phyloP scores from a whole-genome alignment of 805 yeast species.

The Teunomyces atbi region DNA sequence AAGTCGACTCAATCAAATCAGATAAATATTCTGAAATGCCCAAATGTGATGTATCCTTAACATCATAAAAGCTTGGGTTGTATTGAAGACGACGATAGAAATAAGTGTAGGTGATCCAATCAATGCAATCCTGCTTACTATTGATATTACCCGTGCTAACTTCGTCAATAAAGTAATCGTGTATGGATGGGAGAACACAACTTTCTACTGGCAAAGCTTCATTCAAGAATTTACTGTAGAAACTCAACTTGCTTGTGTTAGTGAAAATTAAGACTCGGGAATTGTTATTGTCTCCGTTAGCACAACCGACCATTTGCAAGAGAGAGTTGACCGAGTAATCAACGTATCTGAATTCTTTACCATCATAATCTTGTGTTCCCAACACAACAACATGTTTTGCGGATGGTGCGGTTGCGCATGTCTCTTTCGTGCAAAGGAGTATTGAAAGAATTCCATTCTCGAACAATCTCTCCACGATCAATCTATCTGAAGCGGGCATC shows the following conservation, averaged over 20 bases:
- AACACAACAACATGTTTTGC: slow-evolving; percentile 59
- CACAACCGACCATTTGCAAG: slow-evolving; percentile 59
- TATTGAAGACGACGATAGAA: slow-evolving; percentile 76
- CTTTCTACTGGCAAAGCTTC: slow-evolving; percentile 87
- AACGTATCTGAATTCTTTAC: slow-evolving; percentile 64
- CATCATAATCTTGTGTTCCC: slow-evolving; percentile 73
- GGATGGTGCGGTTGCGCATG: slow-evolving; percentile 48
- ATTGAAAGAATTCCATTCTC: slow-evolving; percentile 50
- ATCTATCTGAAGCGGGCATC: slow-evolving; percentile 56
- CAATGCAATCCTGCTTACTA: slow-evolving; percentile 80
- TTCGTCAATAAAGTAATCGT: slow-evolving; percentile 71
- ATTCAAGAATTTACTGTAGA: slow-evolving; percentile 66
- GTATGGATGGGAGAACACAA: slow-evolving; percentile 52
- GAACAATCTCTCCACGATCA: slow-evolving; percentile 54
- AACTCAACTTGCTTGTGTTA: slow-evolving; percentile 50
- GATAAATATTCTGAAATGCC: slow-evolving; percentile 83
- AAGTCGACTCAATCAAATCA: slow-evolving; percentile 70
- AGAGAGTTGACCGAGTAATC: slow-evolving; percentile 67
- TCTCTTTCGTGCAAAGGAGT: slow-evolving; percentile 62
- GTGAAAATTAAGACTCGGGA: slow-evolving; percentile 56
- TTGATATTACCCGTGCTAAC: slow-evolving; percentile 63
- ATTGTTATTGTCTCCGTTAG: slow-evolving; percentile 32
- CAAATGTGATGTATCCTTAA: slow-evolving; percentile 55
- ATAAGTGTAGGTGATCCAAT: slow-evolving; percentile 83
- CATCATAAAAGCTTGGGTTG: slow-evolving; percentile 90